Evolutionary conservation across 495 filamentous ascomycete species (phyloP).

Genomic region (Aspergillus carlsbadensis): DNA sequence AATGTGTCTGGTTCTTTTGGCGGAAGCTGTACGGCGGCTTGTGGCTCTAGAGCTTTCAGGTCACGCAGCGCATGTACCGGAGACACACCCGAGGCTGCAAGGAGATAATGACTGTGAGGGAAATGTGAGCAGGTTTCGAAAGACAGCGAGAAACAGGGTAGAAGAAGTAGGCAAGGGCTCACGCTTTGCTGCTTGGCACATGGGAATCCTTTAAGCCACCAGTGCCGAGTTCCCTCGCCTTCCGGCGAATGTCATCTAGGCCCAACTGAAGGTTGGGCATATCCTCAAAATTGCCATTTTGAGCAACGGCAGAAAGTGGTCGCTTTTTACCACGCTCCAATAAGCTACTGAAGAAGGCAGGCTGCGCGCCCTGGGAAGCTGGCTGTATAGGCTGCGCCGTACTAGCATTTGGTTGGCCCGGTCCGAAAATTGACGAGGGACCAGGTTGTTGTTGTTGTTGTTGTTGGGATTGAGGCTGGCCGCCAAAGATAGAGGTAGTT

Average conservation of each 20-base stretch:
- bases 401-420: conserved; percentile 26
- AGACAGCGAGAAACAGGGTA: too few species aligned
- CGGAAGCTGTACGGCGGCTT: conserved; percentile 39
- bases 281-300: conserved; percentile 45
- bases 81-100: conserved; percentile 85
- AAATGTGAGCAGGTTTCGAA: neutral
- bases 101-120: conserved; percentile 66
- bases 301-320: conserved; percentile 36
- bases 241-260: conserved; percentile 81
- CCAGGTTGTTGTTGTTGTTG: conserved; percentile 37
- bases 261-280: conserved; percentile 71
- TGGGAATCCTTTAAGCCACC: conserved; percentile 42
- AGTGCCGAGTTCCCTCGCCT: conserved; percentile 74
- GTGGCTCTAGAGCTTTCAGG: conserved; percentile 59
- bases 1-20: conserved; percentile 45
- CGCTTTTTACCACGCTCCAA: conserved; percentile 69
- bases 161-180: conserved; percentile 21
- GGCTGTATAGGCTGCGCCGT: conserved; percentile 19
- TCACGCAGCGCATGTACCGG: conserved; percentile 75
- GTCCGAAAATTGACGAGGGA: conserved; percentile 34
- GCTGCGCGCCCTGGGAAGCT: conserved; percentile 41
- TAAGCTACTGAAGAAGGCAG: conserved; percentile 84
- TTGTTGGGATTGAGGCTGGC: conserved; percentile 33
- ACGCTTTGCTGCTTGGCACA: conserved; percentile 63
- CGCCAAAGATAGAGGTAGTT: conserved; percentile 28